Evolutionary conservation across 129 eudicot species (phyloP).

Genomic region (Heracleum sosnowskyi): DNA sequence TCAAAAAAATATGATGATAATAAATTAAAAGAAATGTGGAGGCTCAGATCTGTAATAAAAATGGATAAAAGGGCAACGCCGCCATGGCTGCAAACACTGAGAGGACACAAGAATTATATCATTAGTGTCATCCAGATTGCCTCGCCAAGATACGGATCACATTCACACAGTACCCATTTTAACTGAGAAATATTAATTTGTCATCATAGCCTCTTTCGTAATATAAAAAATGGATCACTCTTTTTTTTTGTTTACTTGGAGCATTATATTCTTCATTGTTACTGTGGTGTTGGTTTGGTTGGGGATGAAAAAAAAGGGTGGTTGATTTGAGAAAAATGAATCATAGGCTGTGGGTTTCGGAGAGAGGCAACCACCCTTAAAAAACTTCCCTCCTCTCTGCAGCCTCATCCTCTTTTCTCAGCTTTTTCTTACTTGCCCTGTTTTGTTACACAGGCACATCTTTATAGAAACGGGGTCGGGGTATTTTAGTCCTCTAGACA

Average conservation of each 20-base stretch:
- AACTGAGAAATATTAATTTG: background rate
- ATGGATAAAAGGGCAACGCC: background rate
- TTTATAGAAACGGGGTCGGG: too few relatives aligned
- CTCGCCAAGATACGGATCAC: constrained; percentile 20
- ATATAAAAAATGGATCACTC: too few relatives aligned
- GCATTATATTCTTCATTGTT: background rate
- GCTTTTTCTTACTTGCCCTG: too few relatives aligned
- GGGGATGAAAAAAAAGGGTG: background rate
- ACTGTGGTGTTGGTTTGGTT: background rate
- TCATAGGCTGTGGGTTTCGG: constrained; percentile 6
- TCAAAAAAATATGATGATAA: too few relatives aligned
- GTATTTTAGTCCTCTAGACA: too few relatives aligned
- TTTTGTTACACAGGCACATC: too few relatives aligned
- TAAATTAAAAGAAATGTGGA: background rate
- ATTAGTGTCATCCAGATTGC: constrained; percentile 15
- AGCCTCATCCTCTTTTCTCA: background rate
- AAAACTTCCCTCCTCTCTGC: background rate
- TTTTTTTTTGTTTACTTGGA: background rate
- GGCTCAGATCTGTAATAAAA: constrained; percentile 3
- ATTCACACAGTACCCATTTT: background rate
- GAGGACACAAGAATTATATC: too few relatives aligned
- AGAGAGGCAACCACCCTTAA: constrained; percentile 30
- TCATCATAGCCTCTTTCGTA: constrained; percentile 9
- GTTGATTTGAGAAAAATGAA: constrained; percentile 7
- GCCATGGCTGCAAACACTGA: constrained; percentile 23